Evolutionary conservation across 768 basidiomycete species (phyloP), one percentile per base, ranked within the genome.

Genomic region (Russula brevipes): DNA sequence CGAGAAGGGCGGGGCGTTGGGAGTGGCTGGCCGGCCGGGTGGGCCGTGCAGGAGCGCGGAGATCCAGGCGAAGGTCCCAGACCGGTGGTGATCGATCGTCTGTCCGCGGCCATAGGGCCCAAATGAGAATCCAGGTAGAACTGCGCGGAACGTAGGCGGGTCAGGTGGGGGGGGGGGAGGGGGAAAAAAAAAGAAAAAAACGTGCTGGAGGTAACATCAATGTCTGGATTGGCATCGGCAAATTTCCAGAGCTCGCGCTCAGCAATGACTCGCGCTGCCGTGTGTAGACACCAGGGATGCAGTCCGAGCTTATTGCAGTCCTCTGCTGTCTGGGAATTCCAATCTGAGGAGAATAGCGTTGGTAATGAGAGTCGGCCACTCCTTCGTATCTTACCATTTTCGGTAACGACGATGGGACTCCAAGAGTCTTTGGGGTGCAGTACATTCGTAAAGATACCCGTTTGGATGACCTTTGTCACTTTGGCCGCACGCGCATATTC

Each of bases 161-260:
- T 24, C 24, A 6, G 2, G 19, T 19, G 9, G 61, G 24, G 11
- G 38, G 54, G 8, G 59, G 46, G 5, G 46, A 30, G 10, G 9
- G 1, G 16, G 12, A 12, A 24, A 9, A 17, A 30, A 12, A 2
- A 30, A 19, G 41, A 6, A n/a, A n/a, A 9, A 38, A 50, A 64
- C 58, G 30, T 64, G 35, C 63, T 64, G 19, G 63, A 60, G 24
- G 59, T 64, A 17, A 60, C 54, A 36, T 59, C 63, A 30, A 60
- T 59, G 47, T 51, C 41, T 6, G 54, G 63, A 41, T 60, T 64
- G 41, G 41, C 41, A 7, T 60, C 63, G 17, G 58, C 59, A 30
- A 64, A 64, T n/a, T 19, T 56, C 63, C 63, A 64, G 35, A 64
- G 47, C 41, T 60, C 63, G 42, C 63, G 63, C n/a, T 64, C 63